Evolutionary conservation across 2,329 filamentous ascomycete species (phyloP).

Genomic region (Aspergillus sp.): DNA sequence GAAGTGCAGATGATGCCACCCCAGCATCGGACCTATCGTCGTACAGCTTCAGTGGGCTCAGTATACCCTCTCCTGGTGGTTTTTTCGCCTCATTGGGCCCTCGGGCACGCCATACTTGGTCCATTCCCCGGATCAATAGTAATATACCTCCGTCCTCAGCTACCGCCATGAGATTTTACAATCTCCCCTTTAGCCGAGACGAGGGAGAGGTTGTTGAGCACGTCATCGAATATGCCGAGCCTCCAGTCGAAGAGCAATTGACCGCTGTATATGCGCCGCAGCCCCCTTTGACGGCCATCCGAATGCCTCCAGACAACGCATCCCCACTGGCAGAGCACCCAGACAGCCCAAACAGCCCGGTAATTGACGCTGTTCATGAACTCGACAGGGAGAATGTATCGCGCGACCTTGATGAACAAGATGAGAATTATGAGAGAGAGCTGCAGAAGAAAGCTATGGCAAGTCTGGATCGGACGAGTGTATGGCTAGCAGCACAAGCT

Average conservation of each 20-base stretch:
- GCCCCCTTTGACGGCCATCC: constrained; percentile 43
- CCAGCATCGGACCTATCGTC: constrained; percentile 59
- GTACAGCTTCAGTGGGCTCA: constrained; percentile 73
- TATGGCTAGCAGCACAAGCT: constrained; percentile 82
- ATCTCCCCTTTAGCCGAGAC: constrained; percentile 67
- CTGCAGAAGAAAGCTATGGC: constrained; percentile 67
- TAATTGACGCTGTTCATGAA: constrained; percentile 40
- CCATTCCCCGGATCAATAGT: constrained; percentile 55
- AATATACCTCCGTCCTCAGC: constrained; percentile 69
- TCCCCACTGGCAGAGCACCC: constrained; percentile 21
- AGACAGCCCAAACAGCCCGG: constrained; percentile 27
- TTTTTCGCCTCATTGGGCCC: constrained; percentile 86
- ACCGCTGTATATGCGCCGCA: constrained; percentile 32
- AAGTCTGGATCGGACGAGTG: constrained; percentile 79
- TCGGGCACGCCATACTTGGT: constrained; percentile 77
- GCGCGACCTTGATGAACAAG: constrained; percentile 57
- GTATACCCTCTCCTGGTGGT: constrained; percentile 85
- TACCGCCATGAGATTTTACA: constrained; percentile 90
- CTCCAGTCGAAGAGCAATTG: constrained; percentile 31
- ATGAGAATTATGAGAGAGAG: constrained; percentile 71
- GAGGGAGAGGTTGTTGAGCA: constrained; percentile 59
- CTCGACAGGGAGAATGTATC: constrained; percentile 64
- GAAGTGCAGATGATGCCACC: constrained; percentile 43
- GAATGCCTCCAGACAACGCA: constrained; percentile 42
- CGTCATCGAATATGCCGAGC: constrained; percentile 58